These are phyloP conservation scores for Neobulgaria alba DNA, from an alignment of 2,329 filamentous ascomycete genomes.

Conservation along the genomic window DNA sequence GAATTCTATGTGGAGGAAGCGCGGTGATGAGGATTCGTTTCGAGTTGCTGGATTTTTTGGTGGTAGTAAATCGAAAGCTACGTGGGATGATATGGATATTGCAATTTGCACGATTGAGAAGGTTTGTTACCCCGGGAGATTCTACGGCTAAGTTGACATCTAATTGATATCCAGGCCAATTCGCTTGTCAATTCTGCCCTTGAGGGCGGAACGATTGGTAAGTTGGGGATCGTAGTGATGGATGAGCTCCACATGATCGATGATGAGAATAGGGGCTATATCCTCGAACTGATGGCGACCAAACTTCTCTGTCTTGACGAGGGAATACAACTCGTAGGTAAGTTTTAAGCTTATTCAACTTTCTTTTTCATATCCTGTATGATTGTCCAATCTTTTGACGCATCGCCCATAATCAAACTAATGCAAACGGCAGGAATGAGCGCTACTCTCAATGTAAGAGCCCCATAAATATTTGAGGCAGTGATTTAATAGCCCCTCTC, in stretches of 20 bases:
- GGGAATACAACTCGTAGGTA: conserved; percentile 47
- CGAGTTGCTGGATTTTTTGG: conserved; percentile 68
- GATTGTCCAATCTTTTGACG: no score
- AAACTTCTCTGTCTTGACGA: conserved; percentile 64
- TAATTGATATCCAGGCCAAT: conserved; percentile 49
- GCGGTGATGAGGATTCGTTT: conserved; percentile 48
- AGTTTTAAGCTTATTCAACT: background rate
- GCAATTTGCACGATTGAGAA: conserved; percentile 76
- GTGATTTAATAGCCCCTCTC: background rate
- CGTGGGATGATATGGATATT: conserved; percentile 69
- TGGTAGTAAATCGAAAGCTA: conserved; percentile 56
- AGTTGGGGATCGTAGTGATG: conserved; percentile 58
- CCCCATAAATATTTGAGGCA: background rate
- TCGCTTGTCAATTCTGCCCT: conserved; percentile 65
- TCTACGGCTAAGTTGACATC: no score
- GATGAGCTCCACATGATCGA: conserved; percentile 80
- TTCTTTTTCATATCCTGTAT: no score
- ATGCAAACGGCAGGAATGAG: conserved; percentile 62
- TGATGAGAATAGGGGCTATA: conserved; percentile 67
- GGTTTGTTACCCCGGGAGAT: conserved; percentile 35
- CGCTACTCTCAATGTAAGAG: conserved; percentile 58
- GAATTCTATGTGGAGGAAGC: conserved; percentile 41
- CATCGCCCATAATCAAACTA: no score
- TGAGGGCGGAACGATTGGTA: conserved; percentile 56
- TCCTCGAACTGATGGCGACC: conserved; percentile 65